phyloP scores from a whole-genome alignment of 2,329 filamentous ascomycete genomes.

The Aphanoascus verrucosus region DNA sequence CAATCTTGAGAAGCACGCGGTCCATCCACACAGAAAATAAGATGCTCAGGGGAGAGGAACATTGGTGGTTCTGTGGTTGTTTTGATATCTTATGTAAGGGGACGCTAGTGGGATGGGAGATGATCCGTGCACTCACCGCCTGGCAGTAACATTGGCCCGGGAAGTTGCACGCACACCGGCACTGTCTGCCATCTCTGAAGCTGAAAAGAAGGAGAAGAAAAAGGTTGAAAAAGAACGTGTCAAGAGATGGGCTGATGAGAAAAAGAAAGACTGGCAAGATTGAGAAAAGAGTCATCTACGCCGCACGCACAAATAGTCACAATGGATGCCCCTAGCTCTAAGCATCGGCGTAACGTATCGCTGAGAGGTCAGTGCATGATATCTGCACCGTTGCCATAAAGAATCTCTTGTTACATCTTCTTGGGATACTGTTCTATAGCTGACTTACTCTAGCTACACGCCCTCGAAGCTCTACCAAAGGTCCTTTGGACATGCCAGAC shows the following conservation, averaged over 20 bases:
- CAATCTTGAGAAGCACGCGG: background rate
- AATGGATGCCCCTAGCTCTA: conserved; percentile 20
- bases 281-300: background rate
- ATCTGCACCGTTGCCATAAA: background rate
- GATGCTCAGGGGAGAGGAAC: conserved; percentile 4
- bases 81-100: background rate
- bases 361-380: conserved; percentile 23
- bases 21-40: background rate
- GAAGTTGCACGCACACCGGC: background rate
- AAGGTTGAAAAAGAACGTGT: background rate
- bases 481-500: conserved; percentile 58
- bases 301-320: conserved; percentile 2
- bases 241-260: background rate
- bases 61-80: no score
- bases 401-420: background rate
- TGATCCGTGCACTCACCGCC: conserved; percentile 18
- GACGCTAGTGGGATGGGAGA: background rate
- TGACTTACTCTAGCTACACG: conserved; percentile 26
- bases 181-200: background rate
- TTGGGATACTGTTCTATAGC: background rate
- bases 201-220: background rate
- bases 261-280: background rate
- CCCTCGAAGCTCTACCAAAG: conserved; percentile 52
- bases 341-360: conserved; percentile 30
- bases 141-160: conserved; percentile 13